Percentiles rank a stretch among this genome's conserved stretches.
Evolutionary conservation across 306 rosid genomes (phyloP).

Genomic region (Pyrus bretschneideri): DNA sequence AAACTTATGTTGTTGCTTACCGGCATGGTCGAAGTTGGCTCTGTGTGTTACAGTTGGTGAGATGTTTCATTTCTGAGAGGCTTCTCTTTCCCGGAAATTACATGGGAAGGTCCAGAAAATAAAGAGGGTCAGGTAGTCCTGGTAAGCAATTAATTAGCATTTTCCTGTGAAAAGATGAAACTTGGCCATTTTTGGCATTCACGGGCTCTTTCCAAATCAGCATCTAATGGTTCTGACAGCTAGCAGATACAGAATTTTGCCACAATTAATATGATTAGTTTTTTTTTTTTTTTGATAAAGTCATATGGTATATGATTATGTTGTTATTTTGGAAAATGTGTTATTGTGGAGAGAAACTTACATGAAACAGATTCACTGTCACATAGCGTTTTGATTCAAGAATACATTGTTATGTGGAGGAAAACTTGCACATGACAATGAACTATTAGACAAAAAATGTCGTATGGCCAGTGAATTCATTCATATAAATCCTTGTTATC

Average conservation of each 20-base stretch:
- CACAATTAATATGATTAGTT: too few species aligned
- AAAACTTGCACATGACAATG: too few species aligned
- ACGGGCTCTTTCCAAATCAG: neutral
- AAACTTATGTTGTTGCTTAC: neutral
- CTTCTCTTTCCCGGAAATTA: slow-evolving; percentile 51
- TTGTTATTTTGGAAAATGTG: too few species aligned
- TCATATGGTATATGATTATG: too few species aligned
- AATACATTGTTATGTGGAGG: too few species aligned
- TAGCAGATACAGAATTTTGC: neutral
- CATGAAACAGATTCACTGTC: too few species aligned
- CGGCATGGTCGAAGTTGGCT: slow-evolving; percentile 2
- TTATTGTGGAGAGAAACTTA: too few species aligned
- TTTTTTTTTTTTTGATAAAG: too few species aligned
- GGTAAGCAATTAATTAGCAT: neutral
- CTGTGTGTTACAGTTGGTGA: neutral
- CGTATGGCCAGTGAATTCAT: too few species aligned
- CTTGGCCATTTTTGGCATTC: neutral
- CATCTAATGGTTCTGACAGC: neutral
- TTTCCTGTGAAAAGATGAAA: neutral
- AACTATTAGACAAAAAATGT: too few species aligned
- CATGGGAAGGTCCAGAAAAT: slow-evolving; percentile 33
- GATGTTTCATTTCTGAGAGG: neutral
- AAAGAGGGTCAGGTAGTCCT: neutral
- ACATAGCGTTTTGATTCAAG: too few species aligned
- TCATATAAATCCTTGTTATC: too few species aligned